Conservation (phyloP, 1,284 basidiomycete genomes). For the Leccinum pachyderme region DNA sequence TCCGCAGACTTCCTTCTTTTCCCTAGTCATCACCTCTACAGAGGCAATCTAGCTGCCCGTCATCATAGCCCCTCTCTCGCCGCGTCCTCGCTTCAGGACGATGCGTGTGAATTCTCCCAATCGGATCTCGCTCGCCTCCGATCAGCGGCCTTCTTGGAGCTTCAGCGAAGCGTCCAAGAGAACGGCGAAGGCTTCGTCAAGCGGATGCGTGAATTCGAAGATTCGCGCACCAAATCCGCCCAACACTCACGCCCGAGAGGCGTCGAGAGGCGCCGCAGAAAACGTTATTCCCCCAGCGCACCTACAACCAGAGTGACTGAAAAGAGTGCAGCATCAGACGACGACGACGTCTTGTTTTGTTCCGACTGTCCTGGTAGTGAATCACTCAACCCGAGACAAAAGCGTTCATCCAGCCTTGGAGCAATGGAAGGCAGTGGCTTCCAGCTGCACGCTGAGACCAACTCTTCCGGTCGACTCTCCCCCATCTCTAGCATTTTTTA, state of each 20-base stretch:
- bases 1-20: constrained; percentile 62
- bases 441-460: constrained; percentile 14
- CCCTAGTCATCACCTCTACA: constrained; percentile 31
- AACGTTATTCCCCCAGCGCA: constrained; percentile 33
- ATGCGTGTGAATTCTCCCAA: constrained; percentile 19
- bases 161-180: constrained; percentile 58
- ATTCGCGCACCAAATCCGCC: constrained; percentile 42
- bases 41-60: constrained; percentile 18
- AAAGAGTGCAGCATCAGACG: constrained; percentile 35
- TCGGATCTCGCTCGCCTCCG: constrained; percentile 48
- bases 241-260: constrained; percentile 38
- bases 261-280: constrained; percentile 39
- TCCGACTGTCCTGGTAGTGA: constrained; percentile 35
- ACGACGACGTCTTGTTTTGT: constrained; percentile 56
- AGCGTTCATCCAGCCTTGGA: constrained; percentile 44
- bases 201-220: constrained; percentile 71
- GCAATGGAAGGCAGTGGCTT: constrained; percentile 36
- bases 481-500: constrained; percentile 25
- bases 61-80: constrained; percentile 24
- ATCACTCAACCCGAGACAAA: constrained; percentile 30
- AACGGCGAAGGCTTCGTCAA: constrained; percentile 65
- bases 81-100: constrained; percentile 13
- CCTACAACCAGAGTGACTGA: constrained; percentile 14
- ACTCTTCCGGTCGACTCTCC: constrained; percentile 23
- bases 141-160: constrained; percentile 61